phyloP scores from a whole-genome alignment of 768 basidiomycete species.

The Collybia sordida region DNA sequence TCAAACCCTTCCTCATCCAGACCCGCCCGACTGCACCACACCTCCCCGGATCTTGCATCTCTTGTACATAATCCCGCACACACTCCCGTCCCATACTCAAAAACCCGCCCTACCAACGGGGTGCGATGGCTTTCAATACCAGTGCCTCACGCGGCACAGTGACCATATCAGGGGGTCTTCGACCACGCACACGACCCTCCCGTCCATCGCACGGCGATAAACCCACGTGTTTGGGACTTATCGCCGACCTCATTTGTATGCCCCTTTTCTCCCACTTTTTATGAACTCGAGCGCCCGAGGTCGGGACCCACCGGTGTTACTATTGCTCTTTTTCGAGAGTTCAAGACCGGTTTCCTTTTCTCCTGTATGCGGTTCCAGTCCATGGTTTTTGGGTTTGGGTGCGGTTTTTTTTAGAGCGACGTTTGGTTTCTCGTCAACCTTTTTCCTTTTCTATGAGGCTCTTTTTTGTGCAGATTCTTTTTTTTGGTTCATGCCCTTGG shows the following conservation, averaged over 20 bases:
- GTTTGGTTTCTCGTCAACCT: neutral
- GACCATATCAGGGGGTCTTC: neutral
- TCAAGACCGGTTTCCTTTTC: neutral
- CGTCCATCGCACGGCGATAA: neutral
- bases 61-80: slow-evolving; percentile 2
- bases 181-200: neutral
- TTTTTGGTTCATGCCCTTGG: neutral
- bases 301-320: slow-evolving; percentile 7
- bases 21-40: neutral
- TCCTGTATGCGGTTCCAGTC: neutral
- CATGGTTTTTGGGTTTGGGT: neutral
- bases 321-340: neutral
- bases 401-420: neutral
- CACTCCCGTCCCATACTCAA: neutral
- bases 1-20: neutral
- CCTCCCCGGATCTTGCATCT: neutral
- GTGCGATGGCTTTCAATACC: neutral
- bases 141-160: neutral
- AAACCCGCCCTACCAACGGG: neutral
- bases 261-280: neutral
- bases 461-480: neutral
- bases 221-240: neutral
- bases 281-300: slow-evolving; percentile 10
- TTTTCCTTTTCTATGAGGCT: neutral
- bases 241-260: neutral